Base-by-base conservation (phyloP, 139 green algal genomes). In the Chlamydomonas sphaeroides region DNA sequence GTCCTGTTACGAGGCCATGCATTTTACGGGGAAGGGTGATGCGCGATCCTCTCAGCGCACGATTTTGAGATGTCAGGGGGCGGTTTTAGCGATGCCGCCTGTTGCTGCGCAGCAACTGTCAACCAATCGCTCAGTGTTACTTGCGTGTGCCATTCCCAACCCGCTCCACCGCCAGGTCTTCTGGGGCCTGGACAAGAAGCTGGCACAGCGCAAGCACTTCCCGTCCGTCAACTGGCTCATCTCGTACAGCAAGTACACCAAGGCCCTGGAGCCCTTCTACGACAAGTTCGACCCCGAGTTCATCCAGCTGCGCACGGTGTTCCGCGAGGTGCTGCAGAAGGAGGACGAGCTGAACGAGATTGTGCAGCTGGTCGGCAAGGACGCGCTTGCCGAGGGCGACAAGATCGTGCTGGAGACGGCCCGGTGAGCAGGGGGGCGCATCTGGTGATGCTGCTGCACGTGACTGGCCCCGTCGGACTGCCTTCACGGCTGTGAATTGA, bases 101-200 rank as follows among this genome's bases (percentile, higher is more conserved):
- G n/a, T n/a, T n/a, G n/a, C n/a, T n/a, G n/a, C n/a, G n/a, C n/a
- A n/a, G n/a, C n/a, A n/a, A n/a, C n/a, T n/a, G n/a, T n/a, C n/a
- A n/a, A n/a, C n/a, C n/a, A n/a, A n/a, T n/a, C n/a, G n/a, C n/a
- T n/a, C n/a, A n/a, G n/a, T n/a, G n/a, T n/a, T n/a, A n/a, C n/a
- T n/a, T n/a, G n/a, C n/a, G n/a, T n/a, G n/a, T n/a, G n/a, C n/a
- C n/a, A n/a, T n/a, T n/a, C 45, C 14, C 45, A 10, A 53, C 45
- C 45, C 41, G 26, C 39, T 41, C 41, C 41, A 30, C 67, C 18
- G 26, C 18, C 90, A 98, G 95, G 97, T 99, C 83, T 99, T 99
- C 88, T 99, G 97, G 97, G 97, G 97, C n/a, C 84, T 99, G 87
- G 97, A 99, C 92, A 99, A 99, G 94, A 99, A 99, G 94, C 94